Conservation (phyloP, 140 eudicot species). For the Bidens hawaiensis region DNA sequence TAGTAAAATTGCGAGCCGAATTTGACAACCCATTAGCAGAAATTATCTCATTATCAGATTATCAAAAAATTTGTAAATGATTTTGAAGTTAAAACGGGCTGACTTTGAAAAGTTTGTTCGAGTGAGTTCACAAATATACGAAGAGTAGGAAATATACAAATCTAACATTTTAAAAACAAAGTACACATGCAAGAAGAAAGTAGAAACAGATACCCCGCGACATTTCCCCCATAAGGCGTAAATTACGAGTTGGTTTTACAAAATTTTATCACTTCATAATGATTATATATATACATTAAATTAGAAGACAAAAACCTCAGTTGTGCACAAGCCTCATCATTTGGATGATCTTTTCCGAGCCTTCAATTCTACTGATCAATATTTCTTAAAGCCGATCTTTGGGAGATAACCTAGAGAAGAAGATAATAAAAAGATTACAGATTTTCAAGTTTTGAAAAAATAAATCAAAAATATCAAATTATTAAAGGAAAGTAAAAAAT, state of each 20-base stretch:
- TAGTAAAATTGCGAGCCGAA: neutral
- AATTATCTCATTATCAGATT: neutral
- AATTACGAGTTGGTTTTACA: neutral
- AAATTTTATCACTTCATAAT: too few species aligned
- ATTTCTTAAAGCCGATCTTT: neutral
- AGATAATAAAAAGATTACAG: neutral
- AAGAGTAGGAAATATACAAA: too few species aligned
- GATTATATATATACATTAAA: neutral
- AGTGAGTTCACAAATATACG: too few species aligned
- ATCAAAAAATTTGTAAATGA: neutral
- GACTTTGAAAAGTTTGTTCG: too few species aligned
- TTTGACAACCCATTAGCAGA: neutral
- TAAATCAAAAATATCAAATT: neutral
- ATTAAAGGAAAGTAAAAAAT: neutral
- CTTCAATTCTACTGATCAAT: neutral
- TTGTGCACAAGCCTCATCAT: neutral
- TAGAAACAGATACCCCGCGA: neutral
- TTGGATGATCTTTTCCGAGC: neutral
- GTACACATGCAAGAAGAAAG: neutral
- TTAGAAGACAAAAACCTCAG: neutral
- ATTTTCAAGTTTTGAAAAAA: neutral
- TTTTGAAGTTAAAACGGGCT: neutral
- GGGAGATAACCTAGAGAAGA: neutral
- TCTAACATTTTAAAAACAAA: too few species aligned
- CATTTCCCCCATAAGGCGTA: too few species aligned